phyloP scores from a whole-genome alignment of 495 filamentous ascomycete species.

The Sordaria brevicollis region DNA sequence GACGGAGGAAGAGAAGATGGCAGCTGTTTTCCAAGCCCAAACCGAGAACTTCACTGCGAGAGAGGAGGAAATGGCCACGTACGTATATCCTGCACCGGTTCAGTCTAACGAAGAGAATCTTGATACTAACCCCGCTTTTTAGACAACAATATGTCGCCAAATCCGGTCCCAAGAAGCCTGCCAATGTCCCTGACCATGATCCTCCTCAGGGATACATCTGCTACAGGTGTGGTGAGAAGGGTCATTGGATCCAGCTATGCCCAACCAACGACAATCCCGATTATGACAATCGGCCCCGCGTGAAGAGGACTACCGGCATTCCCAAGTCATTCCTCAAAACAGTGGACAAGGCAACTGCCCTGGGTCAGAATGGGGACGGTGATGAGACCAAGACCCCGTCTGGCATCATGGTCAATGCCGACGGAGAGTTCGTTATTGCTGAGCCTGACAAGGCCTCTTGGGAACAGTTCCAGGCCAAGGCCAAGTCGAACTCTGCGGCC shows the following conservation, averaged over 20 bases:
- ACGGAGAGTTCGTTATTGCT: slow-evolving; percentile 92
- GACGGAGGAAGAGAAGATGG: slow-evolving; percentile 85
- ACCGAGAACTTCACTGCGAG: slow-evolving; percentile 80
- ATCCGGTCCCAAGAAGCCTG: slow-evolving; percentile 46
- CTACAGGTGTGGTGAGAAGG: slow-evolving; percentile 96
- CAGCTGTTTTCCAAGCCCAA: slow-evolving; percentile 75
- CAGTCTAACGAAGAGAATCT: neutral
- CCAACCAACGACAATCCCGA: slow-evolving; percentile 96
- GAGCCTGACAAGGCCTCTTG: slow-evolving; percentile 89
- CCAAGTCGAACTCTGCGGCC: slow-evolving; percentile 70
- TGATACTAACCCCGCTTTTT: slow-evolving; percentile 26
- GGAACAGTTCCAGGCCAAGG: slow-evolving; percentile 92
- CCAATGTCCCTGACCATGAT: slow-evolving; percentile 77
- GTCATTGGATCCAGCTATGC: slow-evolving; percentile 96
- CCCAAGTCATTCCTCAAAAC: slow-evolving; percentile 87
- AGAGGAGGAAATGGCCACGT: slow-evolving; percentile 89
- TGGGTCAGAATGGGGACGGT: slow-evolving; percentile 62
- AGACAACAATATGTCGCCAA: slow-evolving; percentile 45
- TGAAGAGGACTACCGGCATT: slow-evolving; percentile 94
- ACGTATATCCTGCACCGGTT: slow-evolving; percentile 30
- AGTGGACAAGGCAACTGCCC: slow-evolving; percentile 75
- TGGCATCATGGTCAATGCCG: slow-evolving; percentile 92
- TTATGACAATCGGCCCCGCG: slow-evolving; percentile 78
- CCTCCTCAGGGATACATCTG: slow-evolving; percentile 91
- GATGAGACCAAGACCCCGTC: slow-evolving; percentile 66